phyloP scores from a whole-genome alignment of 306 rosid species.

The Malus sylvestris region DNA sequence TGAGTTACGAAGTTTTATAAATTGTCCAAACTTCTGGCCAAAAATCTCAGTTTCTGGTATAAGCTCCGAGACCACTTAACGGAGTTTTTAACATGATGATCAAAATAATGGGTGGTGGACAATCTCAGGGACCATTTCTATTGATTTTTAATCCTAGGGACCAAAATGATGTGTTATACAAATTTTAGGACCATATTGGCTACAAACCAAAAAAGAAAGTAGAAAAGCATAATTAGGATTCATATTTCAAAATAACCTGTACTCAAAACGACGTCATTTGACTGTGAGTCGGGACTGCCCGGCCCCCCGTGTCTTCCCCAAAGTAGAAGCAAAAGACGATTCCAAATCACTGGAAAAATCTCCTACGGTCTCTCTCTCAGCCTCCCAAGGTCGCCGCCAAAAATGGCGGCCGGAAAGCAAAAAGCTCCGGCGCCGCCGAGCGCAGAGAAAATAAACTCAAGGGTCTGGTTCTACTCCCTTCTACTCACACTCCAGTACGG shows the following conservation, averaged over 20 bases:
- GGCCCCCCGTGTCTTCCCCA: neutral
- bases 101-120: too few species aligned
- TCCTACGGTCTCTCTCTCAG: neutral
- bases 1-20: too few species aligned
- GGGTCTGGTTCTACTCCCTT: conserved; percentile 56
- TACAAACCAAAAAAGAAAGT: too few species aligned
- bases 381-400: conserved; percentile 13
- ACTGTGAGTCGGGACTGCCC: neutral
- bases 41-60: too few species aligned
- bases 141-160: too few species aligned
- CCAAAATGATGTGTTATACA: too few species aligned
- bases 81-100: too few species aligned
- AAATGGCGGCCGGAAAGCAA: conserved; percentile 29
- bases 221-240: too few species aligned
- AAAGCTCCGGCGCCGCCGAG: conserved; percentile 18
- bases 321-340: neutral
- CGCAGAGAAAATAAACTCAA: conserved; percentile 25
- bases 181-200: too few species aligned
- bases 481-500: conserved; percentile 90
- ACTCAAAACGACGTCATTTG: neutral
- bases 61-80: too few species aligned
- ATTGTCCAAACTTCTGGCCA: too few species aligned
- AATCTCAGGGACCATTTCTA: too few species aligned
- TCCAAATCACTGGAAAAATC: neutral
- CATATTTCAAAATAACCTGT: neutral